These are phyloP conservation scores for Epichloe gansuensis DNA, from an alignment of 2,329 filamentous ascomycete genomes.

Conservation along the genomic window DNA sequence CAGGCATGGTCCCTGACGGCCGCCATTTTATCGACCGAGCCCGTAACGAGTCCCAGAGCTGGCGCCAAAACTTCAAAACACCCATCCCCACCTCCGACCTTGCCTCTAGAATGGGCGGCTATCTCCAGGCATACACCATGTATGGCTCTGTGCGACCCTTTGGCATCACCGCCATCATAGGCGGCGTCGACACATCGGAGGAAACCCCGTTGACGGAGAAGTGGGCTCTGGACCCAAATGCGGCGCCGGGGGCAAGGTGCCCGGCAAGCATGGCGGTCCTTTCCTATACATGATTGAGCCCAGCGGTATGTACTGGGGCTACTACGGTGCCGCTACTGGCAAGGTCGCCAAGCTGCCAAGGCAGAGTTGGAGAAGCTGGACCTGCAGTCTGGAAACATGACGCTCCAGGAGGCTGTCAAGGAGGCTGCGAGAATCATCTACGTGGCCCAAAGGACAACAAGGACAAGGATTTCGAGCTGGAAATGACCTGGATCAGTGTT, in stretches of 20 bases:
- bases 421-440: constrained; percentile 96
- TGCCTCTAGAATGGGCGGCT: constrained; percentile 85
- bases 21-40: constrained; percentile 90
- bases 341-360: constrained; percentile 93
- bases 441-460: constrained; percentile 95
- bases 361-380: constrained; percentile 97
- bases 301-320: constrained; percentile 94
- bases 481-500: constrained; percentile 96
- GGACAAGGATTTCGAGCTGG: constrained; percentile 98
- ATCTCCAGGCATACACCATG: constrained; percentile 93
- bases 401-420: constrained; percentile 80
- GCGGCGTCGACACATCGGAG: constrained; percentile 81
- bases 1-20: constrained; percentile 88
- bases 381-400: constrained; percentile 63
- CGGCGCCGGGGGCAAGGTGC: constrained; percentile 74
- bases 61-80: constrained; percentile 88
- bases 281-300: constrained; percentile 99
- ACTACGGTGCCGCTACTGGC: constrained; percentile 94
- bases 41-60: constrained; percentile 82
- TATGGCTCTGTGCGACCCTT: constrained; percentile 96
- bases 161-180: constrained; percentile 88
- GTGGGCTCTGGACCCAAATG: constrained; percentile 69
- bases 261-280: constrained; percentile 69
- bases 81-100: constrained; percentile 84
- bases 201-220: constrained; percentile 82